Evolutionary conservation across 2,329 filamentous ascomycete genomes (phyloP), one percentile per base, ranked within the genome.

Genomic region (Talaromyces sp.): DNA sequence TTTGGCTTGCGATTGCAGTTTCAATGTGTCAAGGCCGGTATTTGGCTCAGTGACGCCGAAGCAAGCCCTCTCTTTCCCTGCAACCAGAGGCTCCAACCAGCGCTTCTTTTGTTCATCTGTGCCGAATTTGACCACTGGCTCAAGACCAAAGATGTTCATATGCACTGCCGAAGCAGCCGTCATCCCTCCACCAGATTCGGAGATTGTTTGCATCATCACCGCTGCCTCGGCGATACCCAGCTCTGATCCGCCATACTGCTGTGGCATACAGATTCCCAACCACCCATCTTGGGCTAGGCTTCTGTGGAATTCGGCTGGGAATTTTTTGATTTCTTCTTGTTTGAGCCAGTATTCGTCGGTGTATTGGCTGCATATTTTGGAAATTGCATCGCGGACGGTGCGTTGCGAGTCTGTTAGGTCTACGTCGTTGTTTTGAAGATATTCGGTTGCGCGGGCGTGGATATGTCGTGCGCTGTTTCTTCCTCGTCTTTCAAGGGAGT

Each of bases 91-190:
- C 4, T 65, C 61, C 0, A 80, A 66, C 69, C 74, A 79, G 1
- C 75, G 65, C 51, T 72, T 64, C 65, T 75, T 78, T 65, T 80
- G 78, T 67, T 79, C 76, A 16, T 76, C 72, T 0, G 69, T 78
- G 3, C 74, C 78, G 52, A 77, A 80, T 63, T 80, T 81, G 12
- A 76, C 74, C 0, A 81, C 78, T 0, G 79, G 79, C 54, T 78
- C 77, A 2, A 80, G 65, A 0, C 78, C 78, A 62, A 81, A 81
- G 33, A 81, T 80, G 59, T 81, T 81, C 77, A 80, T 80, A 58
- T 81, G 79, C 12, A 81, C 74, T 0, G 76, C 75, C 7, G 73
- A 76, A 1, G 76, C 75, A 5, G 72, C 79, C 0, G 76, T 75
- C 69, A 78, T 76, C 1, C 78, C 78, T 5, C 73, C 79, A 0